Percentiles rank a stretch among this genome's conserved stretches.
phyloP scores from a whole-genome alignment of 2,329 filamentous ascomycete species.

The Diplodia mutila region DNA sequence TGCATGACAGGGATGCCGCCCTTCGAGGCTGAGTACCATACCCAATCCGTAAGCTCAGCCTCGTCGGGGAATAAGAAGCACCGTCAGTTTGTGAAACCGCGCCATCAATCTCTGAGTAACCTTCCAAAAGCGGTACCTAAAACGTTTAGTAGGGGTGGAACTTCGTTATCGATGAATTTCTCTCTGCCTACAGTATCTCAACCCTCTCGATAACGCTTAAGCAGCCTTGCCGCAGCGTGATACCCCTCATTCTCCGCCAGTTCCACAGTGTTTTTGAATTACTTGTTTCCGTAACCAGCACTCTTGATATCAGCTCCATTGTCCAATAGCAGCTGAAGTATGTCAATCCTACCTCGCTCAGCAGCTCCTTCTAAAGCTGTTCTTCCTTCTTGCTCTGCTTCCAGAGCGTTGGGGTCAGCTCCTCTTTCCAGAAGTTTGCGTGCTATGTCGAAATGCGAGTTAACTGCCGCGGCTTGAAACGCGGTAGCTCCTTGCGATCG shows the following conservation, averaged over 20 bases:
- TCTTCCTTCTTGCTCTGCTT: conserved; percentile 30
- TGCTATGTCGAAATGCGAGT: conserved; percentile 33
- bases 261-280: background rate
- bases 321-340: conserved; percentile 36
- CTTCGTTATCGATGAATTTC: too few relatives aligned
- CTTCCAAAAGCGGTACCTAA: background rate
- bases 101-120: background rate
- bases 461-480: conserved; percentile 35
- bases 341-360: conserved; percentile 37
- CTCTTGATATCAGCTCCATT: conserved; percentile 27
- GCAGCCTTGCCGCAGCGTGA: background rate
- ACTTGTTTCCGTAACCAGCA: background rate
- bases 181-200: background rate
- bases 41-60: background rate
- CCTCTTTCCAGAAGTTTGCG: conserved; percentile 29
- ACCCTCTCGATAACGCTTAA: background rate
- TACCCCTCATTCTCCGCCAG: background rate
- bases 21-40: background rate
- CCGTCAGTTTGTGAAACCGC: background rate
- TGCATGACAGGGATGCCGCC: background rate
- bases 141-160: too few relatives aligned
- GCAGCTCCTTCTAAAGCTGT: conserved; percentile 37
- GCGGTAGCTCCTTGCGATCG: conserved; percentile 33
- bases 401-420: conserved; percentile 32
- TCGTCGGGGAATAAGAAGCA: background rate